Evolutionary conservation across 73 alveolate species (phyloP), one percentile per base, ranked within the genome.

Genomic region (Blepharisma stoltei): DNA sequence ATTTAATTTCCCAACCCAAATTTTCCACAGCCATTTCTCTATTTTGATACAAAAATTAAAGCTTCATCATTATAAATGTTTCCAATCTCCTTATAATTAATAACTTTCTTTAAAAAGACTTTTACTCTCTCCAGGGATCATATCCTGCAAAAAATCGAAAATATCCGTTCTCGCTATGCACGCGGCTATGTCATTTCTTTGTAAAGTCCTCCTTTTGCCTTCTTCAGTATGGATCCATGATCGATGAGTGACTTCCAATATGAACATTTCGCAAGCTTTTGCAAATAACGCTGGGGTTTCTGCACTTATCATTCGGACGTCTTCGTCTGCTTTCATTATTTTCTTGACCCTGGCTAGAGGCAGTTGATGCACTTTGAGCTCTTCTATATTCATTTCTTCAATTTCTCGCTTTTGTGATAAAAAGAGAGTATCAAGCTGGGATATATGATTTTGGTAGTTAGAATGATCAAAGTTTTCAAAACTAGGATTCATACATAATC

Each of bases 231-330:
- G 93, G 53, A 81, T 84, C 93, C 98, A 97, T 0, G 98, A 96
- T 81, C 97, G 86, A 83, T 88, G 96, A 41, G 99, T 97, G 90
- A 97, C 75, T 83, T 97, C 99, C 21, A 95, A 90, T 54, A 97
- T 94, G 78, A 97, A 97, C 90, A 97, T 86, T 84, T 97, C 99
- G 83, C 99, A 97, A 23, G 99, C 99, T 77, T 97, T 97, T 20
- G 99, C 98, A 87, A 97, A 93, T 52, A 97, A 81, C 44, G 95
- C 94, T 21, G 99, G 99, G 8, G 99, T 93, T 53, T 73, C 82
- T 14, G 79, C 67, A n/a, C 54, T 25, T n/a, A 52, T 47, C 79
- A 73, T 54, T 54, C 44, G 44, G 23, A 73, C 82, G 52, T 73
- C 82, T 54, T 73, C 82, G 5, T 73, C 82, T 18, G 77, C 32